phyloP scores from a whole-genome alignment of 2,329 filamentous ascomycete species.

The Trichophyton mentagrophytes region DNA sequence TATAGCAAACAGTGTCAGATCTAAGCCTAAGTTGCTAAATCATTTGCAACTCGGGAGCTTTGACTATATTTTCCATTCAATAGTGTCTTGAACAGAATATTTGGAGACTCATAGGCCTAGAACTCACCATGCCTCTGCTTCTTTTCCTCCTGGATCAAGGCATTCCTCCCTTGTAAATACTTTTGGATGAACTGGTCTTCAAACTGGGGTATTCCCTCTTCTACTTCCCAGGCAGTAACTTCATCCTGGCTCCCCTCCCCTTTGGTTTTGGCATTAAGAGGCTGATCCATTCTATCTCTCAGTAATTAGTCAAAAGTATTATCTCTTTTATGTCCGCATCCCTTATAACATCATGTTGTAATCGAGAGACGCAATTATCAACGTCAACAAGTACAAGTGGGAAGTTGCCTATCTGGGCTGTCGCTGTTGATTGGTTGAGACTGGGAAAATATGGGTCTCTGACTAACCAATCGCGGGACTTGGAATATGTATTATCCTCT shows the following conservation, averaged over 20 bases:
- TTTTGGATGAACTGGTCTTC: conserved; percentile 69
- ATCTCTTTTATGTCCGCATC: no score
- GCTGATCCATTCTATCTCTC: neutral
- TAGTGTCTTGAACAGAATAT: no score
- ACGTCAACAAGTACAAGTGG: no score
- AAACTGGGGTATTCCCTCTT: conserved; percentile 34
- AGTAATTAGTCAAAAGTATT: no score
- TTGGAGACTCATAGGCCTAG: neutral
- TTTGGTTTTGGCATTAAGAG: neutral
- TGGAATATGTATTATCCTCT: neutral
- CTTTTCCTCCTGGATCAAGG: conserved; percentile 68
- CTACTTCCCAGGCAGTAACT: conserved; percentile 21
- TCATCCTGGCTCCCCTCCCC: neutral
- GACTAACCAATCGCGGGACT: neutral
- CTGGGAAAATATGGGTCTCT: no score
- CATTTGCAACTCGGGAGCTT: neutral
- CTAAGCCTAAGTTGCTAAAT: neutral
- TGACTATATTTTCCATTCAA: no score
- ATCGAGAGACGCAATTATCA: no score
- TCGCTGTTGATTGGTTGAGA: no score
- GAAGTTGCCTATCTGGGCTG: no score
- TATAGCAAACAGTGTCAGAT: conserved; percentile 5
- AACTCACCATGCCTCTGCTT: conserved; percentile 60
- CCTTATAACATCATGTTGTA: no score
- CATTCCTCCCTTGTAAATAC: conserved; percentile 63